phyloP scores from a whole-genome alignment of 495 filamentous ascomycete genomes.

The Tuber umbilicatum region DNA sequence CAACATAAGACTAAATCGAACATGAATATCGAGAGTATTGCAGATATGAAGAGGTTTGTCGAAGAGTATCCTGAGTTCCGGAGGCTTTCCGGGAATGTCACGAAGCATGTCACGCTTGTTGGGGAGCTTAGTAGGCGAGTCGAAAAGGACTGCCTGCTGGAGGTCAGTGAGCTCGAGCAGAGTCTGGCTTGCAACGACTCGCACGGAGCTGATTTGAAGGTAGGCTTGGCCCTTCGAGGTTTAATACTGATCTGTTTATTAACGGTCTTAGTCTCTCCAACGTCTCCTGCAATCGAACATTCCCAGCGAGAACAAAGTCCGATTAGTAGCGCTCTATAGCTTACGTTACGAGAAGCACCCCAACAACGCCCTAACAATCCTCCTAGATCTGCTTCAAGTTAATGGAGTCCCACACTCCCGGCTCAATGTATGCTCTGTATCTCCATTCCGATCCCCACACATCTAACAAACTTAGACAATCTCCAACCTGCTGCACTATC shows the following conservation, averaged over 20 bases:
- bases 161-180: slow-evolving; percentile 94
- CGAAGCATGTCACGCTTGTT: slow-evolving; percentile 94
- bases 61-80: slow-evolving; percentile 98
- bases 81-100: slow-evolving; percentile 93
- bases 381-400: slow-evolving; percentile 77
- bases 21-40: slow-evolving; percentile 90
- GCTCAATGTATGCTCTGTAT: slow-evolving; percentile 48
- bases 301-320: slow-evolving; percentile 70
- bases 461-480: slow-evolving; percentile 20
- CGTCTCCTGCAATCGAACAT: slow-evolving; percentile 69
- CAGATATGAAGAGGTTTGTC: slow-evolving; percentile 98
- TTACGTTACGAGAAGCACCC: slow-evolving; percentile 84
- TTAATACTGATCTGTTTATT: slow-evolving; percentile 25
- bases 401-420: slow-evolving; percentile 26
- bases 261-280: slow-evolving; percentile 63
- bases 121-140: slow-evolving; percentile 85
- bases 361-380: slow-evolving; percentile 67
- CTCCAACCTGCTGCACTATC: slow-evolving; percentile 32
- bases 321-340: slow-evolving; percentile 83
- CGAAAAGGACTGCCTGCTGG: slow-evolving; percentile 72
- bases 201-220: slow-evolving; percentile 77
- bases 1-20: slow-evolving; percentile 89
- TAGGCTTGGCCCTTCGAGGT: slow-evolving; percentile 43
- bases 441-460: slow-evolving; percentile 45
- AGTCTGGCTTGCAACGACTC: slow-evolving; percentile 95